Evolutionary conservation across 1,284 basidiomycete species (phyloP).

Genomic region (Puccinia novopanici): DNA sequence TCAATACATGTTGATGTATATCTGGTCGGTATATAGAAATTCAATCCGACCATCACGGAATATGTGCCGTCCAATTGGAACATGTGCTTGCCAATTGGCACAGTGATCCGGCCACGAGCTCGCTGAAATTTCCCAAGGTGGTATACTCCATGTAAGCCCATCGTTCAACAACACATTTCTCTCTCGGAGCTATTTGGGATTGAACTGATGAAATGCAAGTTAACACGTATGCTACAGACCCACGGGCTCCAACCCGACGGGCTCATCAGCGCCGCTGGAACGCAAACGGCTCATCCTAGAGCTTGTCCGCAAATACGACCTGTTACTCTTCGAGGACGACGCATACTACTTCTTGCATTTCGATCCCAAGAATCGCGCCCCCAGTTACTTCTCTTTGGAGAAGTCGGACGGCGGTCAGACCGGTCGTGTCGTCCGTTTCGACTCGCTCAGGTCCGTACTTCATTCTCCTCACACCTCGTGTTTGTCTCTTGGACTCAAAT

Average conservation of each 20-base stretch:
- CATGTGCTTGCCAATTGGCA: slow-evolving; percentile 72
- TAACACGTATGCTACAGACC: slow-evolving; percentile 53
- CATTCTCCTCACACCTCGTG: too few relatives aligned
- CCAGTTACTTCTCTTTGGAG: slow-evolving; percentile 46
- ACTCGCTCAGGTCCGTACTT: slow-evolving; percentile 52
- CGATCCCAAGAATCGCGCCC: slow-evolving; percentile 2
- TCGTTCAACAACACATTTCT: too few relatives aligned
- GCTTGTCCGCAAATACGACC: slow-evolving; percentile 73
- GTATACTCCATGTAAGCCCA: slow-evolving; percentile 69
- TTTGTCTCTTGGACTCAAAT: neutral
- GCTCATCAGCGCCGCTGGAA: slow-evolving; percentile 71
- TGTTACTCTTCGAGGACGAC: slow-evolving; percentile 73
- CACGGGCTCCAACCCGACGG: slow-evolving; percentile 76
- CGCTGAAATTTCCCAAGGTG: slow-evolving; percentile 69
- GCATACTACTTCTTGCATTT: slow-evolving; percentile 74
- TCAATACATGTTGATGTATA: neutral
- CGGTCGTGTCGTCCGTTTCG: slow-evolving; percentile 58
- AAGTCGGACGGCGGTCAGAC: slow-evolving; percentile 54
- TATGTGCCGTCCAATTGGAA: slow-evolving; percentile 69
- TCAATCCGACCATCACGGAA: slow-evolving; percentile 75
- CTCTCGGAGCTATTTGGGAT: neutral
- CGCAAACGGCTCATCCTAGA: slow-evolving; percentile 76
- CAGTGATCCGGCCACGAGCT: slow-evolving; percentile 65
- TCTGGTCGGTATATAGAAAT: slow-evolving; percentile 66
- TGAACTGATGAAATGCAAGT: neutral